Conservation (phyloP, 768 basidiomycete genomes). For the Galerina marginata region DNA sequence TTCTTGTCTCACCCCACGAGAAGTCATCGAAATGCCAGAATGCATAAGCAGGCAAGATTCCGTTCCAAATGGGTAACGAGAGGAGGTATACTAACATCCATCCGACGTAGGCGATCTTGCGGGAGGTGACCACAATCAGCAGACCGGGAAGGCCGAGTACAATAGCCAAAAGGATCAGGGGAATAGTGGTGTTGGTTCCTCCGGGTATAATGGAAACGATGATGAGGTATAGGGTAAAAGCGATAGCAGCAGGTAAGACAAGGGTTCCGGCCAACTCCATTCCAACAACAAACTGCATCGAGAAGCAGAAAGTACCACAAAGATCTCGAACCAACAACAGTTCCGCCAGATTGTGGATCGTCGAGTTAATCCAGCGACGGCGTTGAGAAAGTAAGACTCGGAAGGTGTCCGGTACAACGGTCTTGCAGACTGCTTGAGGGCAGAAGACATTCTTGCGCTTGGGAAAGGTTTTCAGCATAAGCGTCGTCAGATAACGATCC, state of each 20-base stretch:
- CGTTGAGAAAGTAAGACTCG: slow-evolving; percentile 92
- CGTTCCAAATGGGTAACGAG: slow-evolving; percentile 97
- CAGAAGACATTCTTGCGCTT: slow-evolving; percentile 99
- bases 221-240: slow-evolving; percentile 95
- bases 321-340: slow-evolving; percentile 93
- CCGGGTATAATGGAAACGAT: slow-evolving; percentile 86
- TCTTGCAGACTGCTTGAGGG: slow-evolving; percentile 99
- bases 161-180: slow-evolving; percentile 90
- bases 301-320: slow-evolving; percentile 99
- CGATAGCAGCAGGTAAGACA: slow-evolving; percentile 95
- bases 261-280: slow-evolving; percentile 98
- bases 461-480: slow-evolving; percentile 98
- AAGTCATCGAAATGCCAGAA: slow-evolving; percentile 99
- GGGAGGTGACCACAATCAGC: slow-evolving; percentile 93
- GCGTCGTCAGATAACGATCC: slow-evolving; percentile 97
- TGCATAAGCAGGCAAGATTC: slow-evolving; percentile 92
- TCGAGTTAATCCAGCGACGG: slow-evolving; percentile 99
- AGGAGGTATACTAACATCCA: slow-evolving; percentile 97
- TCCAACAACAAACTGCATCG: slow-evolving; percentile 98
- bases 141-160: slow-evolving; percentile 96
- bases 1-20: slow-evolving; percentile 95
- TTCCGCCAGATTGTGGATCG: slow-evolving; percentile 96
- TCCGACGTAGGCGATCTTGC: slow-evolving; percentile 92
- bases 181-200: slow-evolving; percentile 80
- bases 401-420: slow-evolving; percentile 97